phyloP scores from a whole-genome alignment of 345 rosid genomes.

The Ricinus communis region DNA sequence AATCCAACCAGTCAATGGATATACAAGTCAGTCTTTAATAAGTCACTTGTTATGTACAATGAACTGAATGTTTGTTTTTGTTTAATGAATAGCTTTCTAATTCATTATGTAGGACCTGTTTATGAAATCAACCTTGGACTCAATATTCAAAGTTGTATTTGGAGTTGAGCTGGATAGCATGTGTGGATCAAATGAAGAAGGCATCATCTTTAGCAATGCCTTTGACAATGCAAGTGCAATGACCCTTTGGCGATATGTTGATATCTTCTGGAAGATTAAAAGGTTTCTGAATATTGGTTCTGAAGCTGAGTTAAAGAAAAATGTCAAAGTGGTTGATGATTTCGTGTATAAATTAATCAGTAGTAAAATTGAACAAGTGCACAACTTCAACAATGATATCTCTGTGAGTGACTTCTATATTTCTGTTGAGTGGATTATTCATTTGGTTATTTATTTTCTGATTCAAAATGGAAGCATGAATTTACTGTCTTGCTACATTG shows the following conservation, averaged over 20 bases:
- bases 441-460: not conserved
- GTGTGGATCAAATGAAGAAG: conserved; percentile 52
- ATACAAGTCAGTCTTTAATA: conserved; percentile 18
- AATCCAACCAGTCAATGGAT: conserved; percentile 23
- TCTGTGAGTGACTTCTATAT: conserved; percentile 33
- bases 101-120: conserved; percentile 41
- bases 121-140: conserved; percentile 64
- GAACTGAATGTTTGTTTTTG: not conserved
- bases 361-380: conserved; percentile 45
- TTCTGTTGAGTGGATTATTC: too few species aligned
- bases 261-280: conserved; percentile 55
- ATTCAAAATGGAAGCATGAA: not conserved
- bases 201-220: conserved; percentile 39
- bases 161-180: conserved; percentile 57
- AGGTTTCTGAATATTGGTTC: conserved; percentile 54
- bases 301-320: conserved; percentile 52
- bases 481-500: not conserved
- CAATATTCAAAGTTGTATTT: conserved; percentile 58
- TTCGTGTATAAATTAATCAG: conserved; percentile 54
- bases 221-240: conserved; percentile 63
- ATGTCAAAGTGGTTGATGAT: conserved; percentile 32
- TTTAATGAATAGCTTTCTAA: not conserved
- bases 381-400: conserved; percentile 26
- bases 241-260: conserved; percentile 49
- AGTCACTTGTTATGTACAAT: not conserved